These are phyloP conservation scores for Pedinophyceae sp. DNA, from an alignment of 139 green algal species.

Conservation along the genomic window DNA sequence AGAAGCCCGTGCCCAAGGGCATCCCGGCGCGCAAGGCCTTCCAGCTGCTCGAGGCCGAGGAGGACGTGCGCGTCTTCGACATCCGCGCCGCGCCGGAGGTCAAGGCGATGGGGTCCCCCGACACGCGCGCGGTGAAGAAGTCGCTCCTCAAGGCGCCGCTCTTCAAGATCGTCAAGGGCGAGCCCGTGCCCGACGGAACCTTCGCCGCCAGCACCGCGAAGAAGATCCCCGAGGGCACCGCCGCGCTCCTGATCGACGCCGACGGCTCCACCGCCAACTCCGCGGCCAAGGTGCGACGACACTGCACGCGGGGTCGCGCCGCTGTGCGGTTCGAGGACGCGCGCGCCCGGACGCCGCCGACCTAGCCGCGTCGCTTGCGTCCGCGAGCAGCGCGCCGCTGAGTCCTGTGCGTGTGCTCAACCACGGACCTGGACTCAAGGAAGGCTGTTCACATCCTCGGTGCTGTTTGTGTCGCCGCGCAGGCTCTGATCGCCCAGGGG, in stretches of 20 bases:
- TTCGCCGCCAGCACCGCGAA: background rate
- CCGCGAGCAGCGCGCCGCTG: background rate
- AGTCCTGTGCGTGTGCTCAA: background rate
- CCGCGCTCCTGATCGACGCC: conserved; percentile 11
- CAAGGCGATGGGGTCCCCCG: conserved; percentile 17
- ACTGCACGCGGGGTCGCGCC: background rate
- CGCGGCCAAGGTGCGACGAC: conserved; percentile 7
- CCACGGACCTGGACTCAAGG: conserved; percentile 8
- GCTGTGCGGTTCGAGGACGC: background rate
- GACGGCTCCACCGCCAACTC: conserved; percentile 19
- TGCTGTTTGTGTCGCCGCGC: conserved; percentile 2
- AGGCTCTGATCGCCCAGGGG: too few species aligned
- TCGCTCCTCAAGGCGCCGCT: conserved; percentile 14
- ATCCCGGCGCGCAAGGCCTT: too few species aligned
- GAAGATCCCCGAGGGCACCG: conserved; percentile 8
- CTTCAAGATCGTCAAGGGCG: background rate
- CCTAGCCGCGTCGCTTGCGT: background rate
- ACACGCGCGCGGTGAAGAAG: conserved; percentile 16
- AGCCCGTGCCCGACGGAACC: background rate
- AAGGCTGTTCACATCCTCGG: conserved; percentile 15
- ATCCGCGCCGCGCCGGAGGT: too few species aligned
- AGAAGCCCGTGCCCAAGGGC: too few species aligned
- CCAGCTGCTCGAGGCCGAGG: background rate
- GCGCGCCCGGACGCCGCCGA: too few species aligned
- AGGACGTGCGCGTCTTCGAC: background rate